A percentile compares a stretch with the other conserved stretches of the same genome.
Evolutionary conservation across 495 filamentous ascomycete genomes (phyloP).

Genomic region (Xylaria telfairii): DNA sequence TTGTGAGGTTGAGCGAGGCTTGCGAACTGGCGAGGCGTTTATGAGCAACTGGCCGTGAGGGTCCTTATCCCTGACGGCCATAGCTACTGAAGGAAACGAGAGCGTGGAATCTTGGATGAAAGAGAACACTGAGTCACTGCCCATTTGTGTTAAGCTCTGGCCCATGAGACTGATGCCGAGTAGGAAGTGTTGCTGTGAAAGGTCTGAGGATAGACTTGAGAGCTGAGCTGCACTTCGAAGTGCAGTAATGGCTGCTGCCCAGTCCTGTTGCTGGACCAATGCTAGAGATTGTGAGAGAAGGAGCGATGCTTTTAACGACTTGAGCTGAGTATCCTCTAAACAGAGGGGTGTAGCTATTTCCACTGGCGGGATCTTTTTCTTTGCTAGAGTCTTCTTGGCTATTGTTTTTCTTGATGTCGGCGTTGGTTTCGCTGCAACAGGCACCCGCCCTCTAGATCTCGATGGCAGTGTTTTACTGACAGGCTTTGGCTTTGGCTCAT

Average conservation of each 20-base stretch:
- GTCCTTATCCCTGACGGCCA: slow-evolving; percentile 30
- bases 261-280: slow-evolving; percentile 61
- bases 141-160: slow-evolving; percentile 70
- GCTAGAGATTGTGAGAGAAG: slow-evolving; percentile 68
- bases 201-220: slow-evolving; percentile 46
- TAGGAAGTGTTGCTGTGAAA: slow-evolving; percentile 57
- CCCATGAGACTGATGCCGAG: slow-evolving; percentile 63
- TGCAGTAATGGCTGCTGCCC: slow-evolving; percentile 55
- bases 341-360: slow-evolving; percentile 36
- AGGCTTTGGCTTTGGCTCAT: slow-evolving; percentile 53
- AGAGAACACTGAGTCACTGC: slow-evolving; percentile 82
- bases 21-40: slow-evolving; percentile 34
- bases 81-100: slow-evolving; percentile 71
- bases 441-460: slow-evolving; percentile 29
- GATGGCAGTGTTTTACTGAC: slow-evolving; percentile 46
- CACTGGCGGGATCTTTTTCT: slow-evolving; percentile 21
- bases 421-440: slow-evolving; percentile 32
- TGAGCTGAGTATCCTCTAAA: slow-evolving; percentile 59
- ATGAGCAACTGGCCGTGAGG: slow-evolving; percentile 31
- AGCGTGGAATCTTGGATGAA: slow-evolving; percentile 91
- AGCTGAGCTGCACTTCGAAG: slow-evolving; percentile 56
- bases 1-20: slow-evolving; percentile 29
- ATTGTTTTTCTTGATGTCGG: slow-evolving; percentile 31
- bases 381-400: slow-evolving; percentile 36
- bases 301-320: slow-evolving; percentile 65